phyloP scores from a whole-genome alignment of 2,329 filamentous ascomycete species.

The Ramularia collo-cygni region DNA sequence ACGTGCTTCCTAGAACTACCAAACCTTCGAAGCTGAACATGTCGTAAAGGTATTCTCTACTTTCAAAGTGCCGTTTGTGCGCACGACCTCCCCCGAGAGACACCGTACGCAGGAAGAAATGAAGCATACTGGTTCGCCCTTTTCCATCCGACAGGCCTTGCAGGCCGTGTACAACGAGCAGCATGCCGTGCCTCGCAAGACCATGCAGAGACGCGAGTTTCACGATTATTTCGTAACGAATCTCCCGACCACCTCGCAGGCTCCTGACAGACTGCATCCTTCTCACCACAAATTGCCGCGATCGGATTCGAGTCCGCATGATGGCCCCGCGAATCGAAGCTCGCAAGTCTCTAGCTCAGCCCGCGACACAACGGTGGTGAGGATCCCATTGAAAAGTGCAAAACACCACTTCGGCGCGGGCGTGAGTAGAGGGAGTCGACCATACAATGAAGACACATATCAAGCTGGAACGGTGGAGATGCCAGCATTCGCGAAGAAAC shows the following conservation, averaged over 20 bases:
- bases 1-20: too few relatives aligned
- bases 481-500: conserved; percentile 82
- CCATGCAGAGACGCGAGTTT: conserved; percentile 46
- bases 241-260: conserved; percentile 83
- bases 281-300: conserved; percentile 76
- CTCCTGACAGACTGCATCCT: conserved; percentile 57
- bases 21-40: too few relatives aligned
- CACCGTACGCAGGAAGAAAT: too few relatives aligned
- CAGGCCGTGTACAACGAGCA: conserved; percentile 21
- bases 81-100: too few relatives aligned
- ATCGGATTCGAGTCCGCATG: conserved; percentile 74
- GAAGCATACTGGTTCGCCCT: conserved; percentile 25
- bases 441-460: conserved; percentile 88
- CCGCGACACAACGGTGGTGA: conserved; percentile 84
- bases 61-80: too few relatives aligned
- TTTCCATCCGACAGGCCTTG: conserved; percentile 25
- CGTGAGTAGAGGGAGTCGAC: conserved; percentile 70
- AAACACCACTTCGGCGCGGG: conserved; percentile 92
- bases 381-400: conserved; percentile 85
- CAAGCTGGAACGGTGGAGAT: conserved; percentile 92
- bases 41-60: too few relatives aligned
- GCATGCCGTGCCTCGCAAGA: conserved; percentile 2
- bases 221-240: conserved; percentile 98
- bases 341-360: conserved; percentile 28
- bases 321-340: conserved; percentile 26